phyloP scores from a whole-genome alignment of 2,329 filamentous ascomycete genomes.

The Neodidymelliopsis sp. region DNA sequence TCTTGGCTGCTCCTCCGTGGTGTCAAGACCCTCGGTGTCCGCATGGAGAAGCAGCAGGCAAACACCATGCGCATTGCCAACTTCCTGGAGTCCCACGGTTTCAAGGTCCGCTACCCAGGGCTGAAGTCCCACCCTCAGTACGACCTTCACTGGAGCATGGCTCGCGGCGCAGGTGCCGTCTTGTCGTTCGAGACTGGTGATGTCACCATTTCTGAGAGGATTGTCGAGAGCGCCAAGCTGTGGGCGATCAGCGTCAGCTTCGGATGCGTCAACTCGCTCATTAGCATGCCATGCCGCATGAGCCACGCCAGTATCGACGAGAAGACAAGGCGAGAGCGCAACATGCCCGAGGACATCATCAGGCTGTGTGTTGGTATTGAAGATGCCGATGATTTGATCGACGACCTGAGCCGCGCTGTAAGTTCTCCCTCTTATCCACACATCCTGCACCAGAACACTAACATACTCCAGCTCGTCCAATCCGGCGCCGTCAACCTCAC shows the following conservation, averaged over 20 bases:
- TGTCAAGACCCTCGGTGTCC: conserved; percentile 94
- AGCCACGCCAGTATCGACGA: conserved; percentile 98
- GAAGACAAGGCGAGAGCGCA: conserved; percentile 74
- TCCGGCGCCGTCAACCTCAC: conserved; percentile 90
- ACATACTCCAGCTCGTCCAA: conserved; percentile 71
- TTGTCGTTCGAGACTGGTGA: conserved; percentile 96
- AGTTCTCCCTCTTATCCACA: conserved; percentile 54
- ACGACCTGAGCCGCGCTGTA: conserved; percentile 90
- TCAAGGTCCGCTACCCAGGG: conserved; percentile 94
- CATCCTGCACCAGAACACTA: not conserved
- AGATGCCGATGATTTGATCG: conserved; percentile 87
- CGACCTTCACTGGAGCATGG: conserved; percentile 94
- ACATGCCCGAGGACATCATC: conserved; percentile 97
- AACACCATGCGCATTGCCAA: conserved; percentile 91
- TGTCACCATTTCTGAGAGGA: conserved; percentile 80
- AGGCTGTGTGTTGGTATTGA: conserved; percentile 96
- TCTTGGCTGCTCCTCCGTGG: conserved; percentile 95
- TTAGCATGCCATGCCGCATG: conserved; percentile 99
- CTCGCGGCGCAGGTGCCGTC: conserved; percentile 91
- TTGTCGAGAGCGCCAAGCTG: conserved; percentile 89
- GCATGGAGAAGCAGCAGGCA: conserved; percentile 97
- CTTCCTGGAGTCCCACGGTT: conserved; percentile 89
- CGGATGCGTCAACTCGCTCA: conserved; percentile 96
- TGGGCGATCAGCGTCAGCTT: conserved; percentile 98
- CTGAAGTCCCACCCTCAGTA: conserved; percentile 96